Base-by-base conservation (phyloP, 2,329 filamentous ascomycete genomes). In the Phyllosticta citribraziliensis region DNA sequence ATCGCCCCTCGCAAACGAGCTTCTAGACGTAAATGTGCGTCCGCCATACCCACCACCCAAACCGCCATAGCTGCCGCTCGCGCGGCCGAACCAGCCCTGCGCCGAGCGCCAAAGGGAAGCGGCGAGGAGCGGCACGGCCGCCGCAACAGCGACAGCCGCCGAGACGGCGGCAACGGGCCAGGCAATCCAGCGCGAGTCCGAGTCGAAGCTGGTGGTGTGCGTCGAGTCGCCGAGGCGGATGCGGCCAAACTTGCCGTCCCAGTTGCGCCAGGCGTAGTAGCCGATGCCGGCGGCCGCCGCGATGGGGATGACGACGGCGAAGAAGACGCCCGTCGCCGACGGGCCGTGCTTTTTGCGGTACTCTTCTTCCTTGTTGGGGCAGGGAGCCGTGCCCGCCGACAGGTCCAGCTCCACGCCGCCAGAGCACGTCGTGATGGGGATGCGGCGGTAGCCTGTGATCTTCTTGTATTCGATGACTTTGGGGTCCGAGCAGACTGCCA, bases 241-340 rank as follows among this genome's bases (percentile, higher is more conserved):
- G 71, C 93, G 87, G 11, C 94, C 94, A 71, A 97, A 96, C 72
- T 95, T 95, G 74, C 86, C 85, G 67, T 86, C 86, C 89, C 90
- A 97, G 74, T 89, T 89, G 63, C 79, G 83, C 79, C 87, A 96
- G 20, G 93, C 87, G 75, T 86, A 97, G 79, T 89, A 97, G 50
- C 94, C 94, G 14, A 88, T 80, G 4, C 80, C 86, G 0, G 78
- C 82, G 1, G 94, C 93, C 0, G 86, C 77, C 1, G 76, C 80
- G 62, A 97, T 81, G 0, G 93, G 91, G 4, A 93, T 76, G 9
- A 90, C 74, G 58, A 97, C 84, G 57, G 90, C 89, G 66, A 97
- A 88, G 82, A 97, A 96, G 62, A 99, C 82, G 40, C 80, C 88
- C 52, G 87, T 79, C 24, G 85, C 89, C 14, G 87, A 85, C 8